Evolutionary conservation across 2,329 filamentous ascomycete species (phyloP).

Genomic region (Neofusicoccum ribis): DNA sequence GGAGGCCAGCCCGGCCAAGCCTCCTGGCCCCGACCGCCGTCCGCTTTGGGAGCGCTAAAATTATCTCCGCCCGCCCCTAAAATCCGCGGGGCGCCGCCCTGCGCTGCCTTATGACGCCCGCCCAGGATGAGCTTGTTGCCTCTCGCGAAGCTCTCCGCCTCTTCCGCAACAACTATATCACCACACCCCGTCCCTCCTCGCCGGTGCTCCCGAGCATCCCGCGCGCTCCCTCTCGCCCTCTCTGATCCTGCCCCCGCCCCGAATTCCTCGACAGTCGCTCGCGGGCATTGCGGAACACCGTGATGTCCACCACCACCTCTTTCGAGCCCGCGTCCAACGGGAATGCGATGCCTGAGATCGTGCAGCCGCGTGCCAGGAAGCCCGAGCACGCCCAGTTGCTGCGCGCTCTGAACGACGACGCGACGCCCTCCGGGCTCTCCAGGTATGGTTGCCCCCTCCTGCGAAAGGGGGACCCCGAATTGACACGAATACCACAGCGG

Average conservation of each 20-base stretch:
- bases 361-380: slow-evolving; percentile 39
- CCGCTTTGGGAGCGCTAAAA: slow-evolving; percentile 6
- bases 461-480: slow-evolving; percentile 8
- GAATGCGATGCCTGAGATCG: slow-evolving; percentile 26
- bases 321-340: slow-evolving; percentile 24
- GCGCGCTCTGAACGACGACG: slow-evolving; percentile 37
- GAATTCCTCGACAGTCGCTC: neutral
- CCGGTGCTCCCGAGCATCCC: neutral
- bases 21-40: slow-evolving; percentile 14
- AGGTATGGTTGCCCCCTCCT: slow-evolving; percentile 27
- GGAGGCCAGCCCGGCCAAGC: neutral
- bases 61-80: slow-evolving; percentile 5
- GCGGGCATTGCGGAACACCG: slow-evolving; percentile 3
- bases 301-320: slow-evolving; percentile 15
- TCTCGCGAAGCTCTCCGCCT: slow-evolving; percentile 10
- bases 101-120: slow-evolving; percentile 13
- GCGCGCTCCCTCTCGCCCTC: neutral
- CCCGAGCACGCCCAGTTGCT: slow-evolving; percentile 36
- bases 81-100: neutral
- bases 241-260: neutral
- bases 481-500: slow-evolving; percentile 56
- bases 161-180: slow-evolving; percentile 1
- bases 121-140: slow-evolving; percentile 12
- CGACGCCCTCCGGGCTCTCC: slow-evolving; percentile 34
- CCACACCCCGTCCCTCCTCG: neutral